Evolutionary conservation across 2,329 filamentous ascomycete species (phyloP), one percentile per base, ranked within the genome.

Genomic region (Dryadomyces quercus-mongolicae): DNA sequence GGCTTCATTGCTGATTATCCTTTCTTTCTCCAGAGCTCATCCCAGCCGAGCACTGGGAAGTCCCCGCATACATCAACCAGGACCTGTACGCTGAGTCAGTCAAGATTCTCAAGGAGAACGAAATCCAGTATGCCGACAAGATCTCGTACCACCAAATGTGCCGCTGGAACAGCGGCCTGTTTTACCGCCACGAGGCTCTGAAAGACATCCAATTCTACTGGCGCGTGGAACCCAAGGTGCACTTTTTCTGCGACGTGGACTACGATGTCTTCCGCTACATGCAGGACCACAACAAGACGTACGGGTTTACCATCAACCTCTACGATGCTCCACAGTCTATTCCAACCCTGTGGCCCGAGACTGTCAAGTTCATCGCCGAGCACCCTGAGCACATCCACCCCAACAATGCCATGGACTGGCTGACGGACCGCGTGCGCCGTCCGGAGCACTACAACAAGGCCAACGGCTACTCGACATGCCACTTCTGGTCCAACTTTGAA

Each of bases 401-500:
- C 54, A 90, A 94, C 68, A 95, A 89, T 66, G 91, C 93, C 55
- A 80, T 92, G 71, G 76, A 80, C 38, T 98, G 92, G 92, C 70
- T 98, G 58, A 87, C 84, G 1, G 93, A 98, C 67, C 81, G 80
- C 58, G 70, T 76, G 54, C 78, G 84, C 49, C 80, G 93, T 50
- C 91, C 92, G 1, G 81, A 88, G 15, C 86, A 95, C 68, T 88
- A 89, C 65, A 67, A 76, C 53, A 81, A 84, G 59, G 92, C 92
- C 7, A 86, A 95, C 63, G 93, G 93, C 38, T 98, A 95, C 74
- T 95, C 89, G 38, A 97, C 93, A 2, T 98, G 93, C 68, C 93
- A 98, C 70, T 98, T 98, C 75, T 98, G 93, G 93, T 93, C 85
- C 64, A 98, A 98, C 70, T 98, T 98, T 63, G 93, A 98, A 70